phyloP scores from a whole-genome alignment of 257 asterid species.

The Ocimum tenuiflorum region DNA sequence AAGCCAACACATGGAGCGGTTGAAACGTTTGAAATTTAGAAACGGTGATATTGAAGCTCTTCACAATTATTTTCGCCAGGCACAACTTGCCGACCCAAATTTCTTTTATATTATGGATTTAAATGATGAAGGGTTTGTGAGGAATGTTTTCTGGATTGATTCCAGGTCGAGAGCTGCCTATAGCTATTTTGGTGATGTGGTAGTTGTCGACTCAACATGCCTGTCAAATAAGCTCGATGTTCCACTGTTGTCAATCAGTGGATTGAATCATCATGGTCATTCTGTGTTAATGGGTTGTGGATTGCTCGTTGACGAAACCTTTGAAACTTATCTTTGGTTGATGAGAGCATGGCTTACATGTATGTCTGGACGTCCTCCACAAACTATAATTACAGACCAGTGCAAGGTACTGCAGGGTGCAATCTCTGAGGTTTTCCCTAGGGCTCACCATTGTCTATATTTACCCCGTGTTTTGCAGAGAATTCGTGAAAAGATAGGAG shows the following conservation, averaged over 20 bases:
- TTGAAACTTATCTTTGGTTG: constrained; percentile 44
- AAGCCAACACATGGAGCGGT: constrained; percentile 16
- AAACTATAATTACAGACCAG: constrained; percentile 37
- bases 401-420: constrained; percentile 35
- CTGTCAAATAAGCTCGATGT: constrained; percentile 26
- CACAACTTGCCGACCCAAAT: constrained; percentile 41
- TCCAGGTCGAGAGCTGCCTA: constrained; percentile 49
- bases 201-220: constrained; percentile 33
- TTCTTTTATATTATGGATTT: constrained; percentile 48
- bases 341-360: constrained; percentile 58
- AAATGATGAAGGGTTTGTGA: constrained; percentile 38
- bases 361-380: constrained; percentile 43
- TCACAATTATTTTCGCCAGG: constrained; percentile 27
- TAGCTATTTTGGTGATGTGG: constrained; percentile 43
- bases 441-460: constrained; percentile 39
- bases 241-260: constrained; percentile 35
- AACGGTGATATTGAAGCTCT: constrained; percentile 34
- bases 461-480: constrained; percentile 36
- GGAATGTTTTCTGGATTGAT: constrained; percentile 55
- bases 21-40: constrained; percentile 28
- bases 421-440: constrained; percentile 49
- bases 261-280: constrained; percentile 50
- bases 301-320: constrained; percentile 36
- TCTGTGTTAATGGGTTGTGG: constrained; percentile 43
- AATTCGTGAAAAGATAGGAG: constrained; percentile 32